Evolutionary conservation across 257 asterid genomes (phyloP), one percentile per base, ranked within the genome.

Genomic region (Rhazya stricta): DNA sequence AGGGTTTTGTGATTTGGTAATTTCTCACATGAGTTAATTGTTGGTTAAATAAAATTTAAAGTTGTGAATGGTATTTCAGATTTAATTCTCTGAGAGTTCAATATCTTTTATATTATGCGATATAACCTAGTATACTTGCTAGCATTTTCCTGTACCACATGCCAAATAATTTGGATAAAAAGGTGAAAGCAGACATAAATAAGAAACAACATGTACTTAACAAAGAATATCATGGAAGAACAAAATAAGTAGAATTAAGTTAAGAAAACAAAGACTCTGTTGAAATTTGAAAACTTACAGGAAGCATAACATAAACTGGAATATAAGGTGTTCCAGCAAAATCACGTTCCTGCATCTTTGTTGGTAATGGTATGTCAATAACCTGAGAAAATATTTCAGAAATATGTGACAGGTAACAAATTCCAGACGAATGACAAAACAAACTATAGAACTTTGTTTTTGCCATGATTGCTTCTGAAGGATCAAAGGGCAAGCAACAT

Each of bases 231-330:
- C 18, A 39, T 4, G 18, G 37, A 56, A 60, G n/a, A 57, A 45
- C 10, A 15, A 15, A 32, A 3, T 30, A 62, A 15, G 23, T 32
- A 32, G 37, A 29, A 60, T 27, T 8, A 23, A 65, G 43, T 37
- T 37, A 10, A 21, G 51, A 16, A n/a, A 37, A 61, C 34, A 72
- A 66, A 61, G 71, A 71, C 48, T 67, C 66, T 51, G 8, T 36
- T 43, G 13, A 77, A 63, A 74, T 42, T 69, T 41, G n/a, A 81
- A 65, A 69, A 87, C 99, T 90, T 88, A 94, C 97, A 54, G 99
- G 99, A 74, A 94, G 91, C 99, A 87, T 89, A 76, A 89, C 96
- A 81, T 89, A 94, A 77, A 90, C 89, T 70, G 99, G 98, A 77
- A 92, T 88, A 87, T 79, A 84, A 43, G 96, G 90, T 34, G 98